phyloP scores from a whole-genome alignment of 2,329 filamentous ascomycete species.

The Rasamsonia emersonii region DNA sequence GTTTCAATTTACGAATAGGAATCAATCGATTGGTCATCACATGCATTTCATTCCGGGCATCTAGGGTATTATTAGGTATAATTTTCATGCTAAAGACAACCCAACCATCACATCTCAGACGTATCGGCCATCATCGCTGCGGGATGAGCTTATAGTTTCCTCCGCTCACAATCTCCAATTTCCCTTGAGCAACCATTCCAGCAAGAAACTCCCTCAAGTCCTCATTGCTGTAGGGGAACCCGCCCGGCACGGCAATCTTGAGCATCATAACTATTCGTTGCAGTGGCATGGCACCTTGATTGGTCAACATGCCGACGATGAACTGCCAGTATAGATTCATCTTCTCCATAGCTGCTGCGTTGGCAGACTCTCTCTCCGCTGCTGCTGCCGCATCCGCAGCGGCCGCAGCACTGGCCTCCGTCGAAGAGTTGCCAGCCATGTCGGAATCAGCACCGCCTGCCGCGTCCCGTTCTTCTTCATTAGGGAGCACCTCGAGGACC shows the following conservation, averaged over 20 bases:
- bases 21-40: no score
- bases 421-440: slow-evolving; percentile 15
- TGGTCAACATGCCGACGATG: slow-evolving; percentile 90
- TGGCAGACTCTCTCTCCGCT: slow-evolving; percentile 36
- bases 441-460: slow-evolving; percentile 14
- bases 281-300: slow-evolving; percentile 75
- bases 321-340: slow-evolving; percentile 80
- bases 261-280: slow-evolving; percentile 86
- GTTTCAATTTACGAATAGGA: no score
- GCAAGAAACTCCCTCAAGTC: slow-evolving; percentile 74
- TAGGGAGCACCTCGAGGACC: slow-evolving; percentile 47
- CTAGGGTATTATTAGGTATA: no score
- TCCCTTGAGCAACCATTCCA: slow-evolving; percentile 65
- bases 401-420: slow-evolving; percentile 22
- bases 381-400: slow-evolving; percentile 34
- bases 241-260: slow-evolving; percentile 80
- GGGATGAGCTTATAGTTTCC: slow-evolving; percentile 56
- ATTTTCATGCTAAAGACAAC: no score
- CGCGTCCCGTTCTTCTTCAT: slow-evolving; percentile 19
- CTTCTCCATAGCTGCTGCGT: slow-evolving; percentile 57
- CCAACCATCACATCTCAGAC: no score
- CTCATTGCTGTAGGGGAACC: slow-evolving; percentile 82
- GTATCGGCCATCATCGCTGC: slow-evolving; percentile 4
- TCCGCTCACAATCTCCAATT: slow-evolving; percentile 56
- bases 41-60: no score